Conservation (phyloP, 352 stramenopile species). For the Globisporangium nodosum region DNA sequence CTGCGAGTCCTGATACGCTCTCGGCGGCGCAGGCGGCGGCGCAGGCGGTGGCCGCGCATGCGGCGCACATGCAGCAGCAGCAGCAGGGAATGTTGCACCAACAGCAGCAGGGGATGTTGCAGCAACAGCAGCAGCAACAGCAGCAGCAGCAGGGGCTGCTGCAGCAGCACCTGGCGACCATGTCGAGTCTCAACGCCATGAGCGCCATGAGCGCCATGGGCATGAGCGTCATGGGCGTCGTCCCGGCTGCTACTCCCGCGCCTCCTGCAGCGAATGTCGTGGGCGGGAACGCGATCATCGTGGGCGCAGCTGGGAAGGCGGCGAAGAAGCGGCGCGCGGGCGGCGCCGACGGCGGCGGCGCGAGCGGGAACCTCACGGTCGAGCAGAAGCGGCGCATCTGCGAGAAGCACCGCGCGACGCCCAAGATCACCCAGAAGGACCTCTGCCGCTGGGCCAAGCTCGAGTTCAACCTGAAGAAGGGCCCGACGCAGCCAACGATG, state of each 20-base stretch:
- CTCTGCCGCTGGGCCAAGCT: slow-evolving; percentile 85
- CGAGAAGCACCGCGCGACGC: slow-evolving; percentile 80
- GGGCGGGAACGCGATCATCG: not conserved
- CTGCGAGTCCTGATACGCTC: slow-evolving; percentile 81
- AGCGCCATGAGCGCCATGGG: slow-evolving; percentile 10
- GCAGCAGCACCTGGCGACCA: slow-evolving; percentile 15
- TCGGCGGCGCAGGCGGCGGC: not conserved
- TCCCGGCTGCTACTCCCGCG: too few species aligned
- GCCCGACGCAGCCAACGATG: slow-evolving; percentile 42
- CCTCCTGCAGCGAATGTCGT: not conserved
- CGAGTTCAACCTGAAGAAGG: slow-evolving; percentile 83
- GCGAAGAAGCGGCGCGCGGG: slow-evolving; percentile 29
- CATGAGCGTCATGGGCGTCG: slow-evolving; percentile 5
- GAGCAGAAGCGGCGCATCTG: slow-evolving; percentile 87
- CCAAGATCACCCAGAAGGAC: slow-evolving; percentile 88
- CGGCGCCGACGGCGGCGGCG: slow-evolving; percentile 37
- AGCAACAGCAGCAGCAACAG: slow-evolving; percentile 18
- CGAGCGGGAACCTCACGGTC: slow-evolving; percentile 80
- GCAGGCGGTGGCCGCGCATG: not conserved
- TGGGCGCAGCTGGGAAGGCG: not conserved
- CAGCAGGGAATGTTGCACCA: slow-evolving; percentile 6
- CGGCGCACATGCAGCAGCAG: slow-evolving; percentile 10
- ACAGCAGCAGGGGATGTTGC: slow-evolving; percentile 11
- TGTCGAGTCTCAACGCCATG: slow-evolving; percentile 18
- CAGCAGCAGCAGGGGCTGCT: slow-evolving; percentile 13